Base-by-base conservation (phyloP, 495 filamentous ascomycete genomes). In the Gamarada debralockiae region DNA sequence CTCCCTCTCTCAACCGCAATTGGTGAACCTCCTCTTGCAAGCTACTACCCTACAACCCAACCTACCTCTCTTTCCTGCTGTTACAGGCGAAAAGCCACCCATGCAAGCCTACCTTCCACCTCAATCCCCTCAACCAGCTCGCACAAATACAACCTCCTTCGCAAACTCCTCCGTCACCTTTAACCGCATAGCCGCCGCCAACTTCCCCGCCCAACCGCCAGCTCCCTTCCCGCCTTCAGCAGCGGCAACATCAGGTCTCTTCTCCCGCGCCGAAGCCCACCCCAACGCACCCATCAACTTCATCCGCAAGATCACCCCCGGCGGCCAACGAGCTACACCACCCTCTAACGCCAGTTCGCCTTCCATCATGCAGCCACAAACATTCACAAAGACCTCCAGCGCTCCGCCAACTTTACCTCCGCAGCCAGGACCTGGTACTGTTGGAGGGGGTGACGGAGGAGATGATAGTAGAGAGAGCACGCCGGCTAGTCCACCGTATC, bases 401-500 rank as follows among this genome's bases (percentile, higher is more conserved):
- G 48, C 50, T 6, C 56, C 51, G 13, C 55, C 57, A 31, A 45
- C 33, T 8, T 24, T 59, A 38, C 14, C 51, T 34, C 24, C 42
- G 12, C 48, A 51, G 50, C 20, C 37, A 1, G 27, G 27, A 29
- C 27, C n/a, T n/a, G 20, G 9, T 7, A 18, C 17, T 43, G 40
- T 23, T 43, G 8, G 6, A 23, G 40, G 21, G 5, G 17, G 9
- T 21, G 40, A 15, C 3, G 40, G 15, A 22, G 40, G 3, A 20
- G 40, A 13, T 43, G 27, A 60, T 12, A 61, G 60, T 39, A 37
- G 54, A 44, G 60, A 68, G 20, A 56, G 53, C 38, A 64, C 58
- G 18, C 62, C 66, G 18, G 75, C 79, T 33, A 79, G 79, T 37
- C 73, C 82, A 18, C 68, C 83, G 8, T 89, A 89, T 70, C 85